A percentile compares a stretch with the other conserved stretches of the same genome.
phyloP scores from a whole-genome alignment of 2,329 filamentous ascomycete genomes.

The Rachicladosporium sp. region DNA sequence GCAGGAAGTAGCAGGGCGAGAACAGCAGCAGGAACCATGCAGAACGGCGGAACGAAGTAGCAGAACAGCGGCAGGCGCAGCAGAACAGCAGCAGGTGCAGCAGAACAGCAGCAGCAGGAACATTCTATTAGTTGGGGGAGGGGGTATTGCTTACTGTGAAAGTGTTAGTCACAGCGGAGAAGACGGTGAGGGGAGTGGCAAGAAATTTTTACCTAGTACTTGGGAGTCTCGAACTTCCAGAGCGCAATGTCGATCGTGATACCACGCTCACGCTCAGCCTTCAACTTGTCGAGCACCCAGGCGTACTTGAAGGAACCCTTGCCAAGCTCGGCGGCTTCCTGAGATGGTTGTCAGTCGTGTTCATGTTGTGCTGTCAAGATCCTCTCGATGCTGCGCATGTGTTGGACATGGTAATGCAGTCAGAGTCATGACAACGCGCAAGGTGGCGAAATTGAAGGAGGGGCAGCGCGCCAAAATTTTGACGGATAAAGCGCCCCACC shows the following conservation, averaged over 20 bases:
- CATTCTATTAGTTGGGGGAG: too few relatives aligned
- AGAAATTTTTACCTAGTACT: too few relatives aligned
- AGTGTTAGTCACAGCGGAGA: too few relatives aligned
- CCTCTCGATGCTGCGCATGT: background rate
- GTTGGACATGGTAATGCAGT: constrained; percentile 1
- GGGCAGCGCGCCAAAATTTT: constrained; percentile 1
- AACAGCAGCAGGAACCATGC: too few relatives aligned
- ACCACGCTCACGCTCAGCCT: constrained; percentile 99
- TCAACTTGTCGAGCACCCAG: constrained; percentile 99
- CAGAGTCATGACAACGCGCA: constrained; percentile 2
- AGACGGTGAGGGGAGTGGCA: too few relatives aligned
- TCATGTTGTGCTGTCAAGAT: background rate
- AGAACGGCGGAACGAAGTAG: too few relatives aligned
- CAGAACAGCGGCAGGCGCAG: too few relatives aligned
- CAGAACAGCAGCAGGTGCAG: too few relatives aligned
- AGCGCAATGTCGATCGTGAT: constrained; percentile 99
- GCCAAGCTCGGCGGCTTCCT: constrained; percentile 98
- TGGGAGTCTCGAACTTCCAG: constrained; percentile 99
- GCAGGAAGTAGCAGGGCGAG: too few relatives aligned
- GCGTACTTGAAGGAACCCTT: constrained; percentile 99
- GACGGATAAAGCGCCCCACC: too few relatives aligned
- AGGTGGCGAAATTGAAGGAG: background rate
- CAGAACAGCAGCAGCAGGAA: too few relatives aligned
- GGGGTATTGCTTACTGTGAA: too few relatives aligned
- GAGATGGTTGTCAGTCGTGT: constrained; percentile 22